Evolutionary conservation across 352 stramenopile species (phyloP), one percentile per base, ranked within the genome.

Genomic region (Globisporangium nunn): DNA sequence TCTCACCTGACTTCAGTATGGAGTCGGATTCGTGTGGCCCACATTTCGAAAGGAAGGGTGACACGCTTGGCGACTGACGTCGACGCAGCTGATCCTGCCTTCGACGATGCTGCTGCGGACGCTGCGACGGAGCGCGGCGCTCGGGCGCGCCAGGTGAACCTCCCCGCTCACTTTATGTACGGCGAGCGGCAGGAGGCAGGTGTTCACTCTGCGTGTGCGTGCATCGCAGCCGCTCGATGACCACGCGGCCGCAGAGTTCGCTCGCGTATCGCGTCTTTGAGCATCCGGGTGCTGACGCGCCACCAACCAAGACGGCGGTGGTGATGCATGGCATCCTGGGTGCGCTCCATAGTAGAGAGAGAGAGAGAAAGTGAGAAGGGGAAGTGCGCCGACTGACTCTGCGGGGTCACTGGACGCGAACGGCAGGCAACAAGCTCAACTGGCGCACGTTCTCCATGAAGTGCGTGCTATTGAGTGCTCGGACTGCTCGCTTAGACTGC

Each of bases 291-390:
- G 54, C 55, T 2, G 52, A 6, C 35, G 37, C 37, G 1, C 37
- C 62, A 7, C 68, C 72, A 7, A 88, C 67, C 18, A 88, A 88
- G 64, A 90, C 81, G 17, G 79, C 81, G 18, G 63, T 92, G 28
- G 73, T 92, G 59, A 78, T 92, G 72, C 81, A 92, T 45, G 81
- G 81, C 40, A 92, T 92, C 58, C 67, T 92, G n/a, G 81, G 81
- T 92, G 62, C 23, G 46, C n/a, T 1, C 5, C 23, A n/a, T 30
- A 31, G 18, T 33, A 0, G 11, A 43, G 11, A 12, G 11, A 12
- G 11, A 11, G 35, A 14, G 10, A 0, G 11, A 43, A 2, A 12
- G 11, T 3, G 11, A 11, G 35, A 14, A 0, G 35, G 35, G 7
- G 35, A 11, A 14, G 35, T 4, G 1, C 10, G 10, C 35, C 8